Base-by-base conservation (phyloP, 371 early-diverging fungal genomes). In the Mortierella polycephala region DNA sequence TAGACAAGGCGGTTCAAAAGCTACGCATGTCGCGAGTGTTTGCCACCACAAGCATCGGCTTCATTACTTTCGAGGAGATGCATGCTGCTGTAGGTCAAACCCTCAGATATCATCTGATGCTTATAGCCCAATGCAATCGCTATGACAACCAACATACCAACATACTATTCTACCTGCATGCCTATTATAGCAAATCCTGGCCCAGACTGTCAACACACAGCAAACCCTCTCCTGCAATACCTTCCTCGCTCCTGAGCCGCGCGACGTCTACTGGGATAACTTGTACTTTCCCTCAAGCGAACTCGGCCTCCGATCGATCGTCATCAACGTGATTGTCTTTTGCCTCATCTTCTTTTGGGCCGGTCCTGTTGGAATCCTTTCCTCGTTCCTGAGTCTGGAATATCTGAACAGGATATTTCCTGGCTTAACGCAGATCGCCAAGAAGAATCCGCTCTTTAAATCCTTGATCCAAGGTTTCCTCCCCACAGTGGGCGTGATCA, bases 251-350 rank as follows among this genome's bases (percentile, higher is more conserved):
- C 96, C 97, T 0, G 97, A 97, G 70, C 98, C 98, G 20, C 88
- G 96, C 46, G 96, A 95, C 81, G 83, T 98, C 18, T 87, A 91
- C 63, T 98, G 98, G 98, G 83, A 88, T 60, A 95, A 95, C 69
- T 75, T 96, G 49, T 87, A 92, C 60, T 86, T 88, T 20, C 79
- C 82, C 51, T 84, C 87, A 41, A 75, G 83, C 37, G 82, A 83
- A 16, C 82, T 74, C 11, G 54, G 85, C 37, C 64, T 86, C 51
- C 85, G 86, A 46, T 84, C 83, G 60, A 49, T 86, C 9, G 85
- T 90, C 6, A 86, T 88, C 55, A 85, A 83, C 64, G 83, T 73
- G 53, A 85, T 86, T 37, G 87, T 88, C 14, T 89, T 62, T 21
- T 64, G 66, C 49, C 60, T 74, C 30, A 51, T 76, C 47, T 73